phyloP scores from a whole-genome alignment of 768 basidiomycete species.

The Dentipellis sp. region DNA sequence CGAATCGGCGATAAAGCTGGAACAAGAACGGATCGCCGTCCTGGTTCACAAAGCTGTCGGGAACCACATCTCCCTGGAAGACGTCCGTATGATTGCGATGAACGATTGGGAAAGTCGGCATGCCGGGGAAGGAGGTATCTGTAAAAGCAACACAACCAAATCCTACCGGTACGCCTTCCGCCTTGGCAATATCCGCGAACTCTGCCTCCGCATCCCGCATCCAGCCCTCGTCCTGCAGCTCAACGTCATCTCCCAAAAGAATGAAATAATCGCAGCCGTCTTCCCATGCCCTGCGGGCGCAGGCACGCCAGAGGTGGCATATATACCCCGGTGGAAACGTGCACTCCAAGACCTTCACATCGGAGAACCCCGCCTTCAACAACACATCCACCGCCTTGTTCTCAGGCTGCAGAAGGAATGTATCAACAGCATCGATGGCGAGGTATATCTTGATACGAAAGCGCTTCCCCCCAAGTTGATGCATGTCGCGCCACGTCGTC shows the following conservation, averaged over 20 bases:
- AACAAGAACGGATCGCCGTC: constrained; percentile 51
- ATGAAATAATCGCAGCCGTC: constrained; percentile 42
- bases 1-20: constrained; percentile 53
- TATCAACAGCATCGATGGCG: constrained; percentile 43
- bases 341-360: constrained; percentile 29
- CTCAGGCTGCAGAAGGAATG: constrained; percentile 23
- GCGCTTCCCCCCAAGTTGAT: constrained; percentile 19
- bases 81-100: constrained; percentile 48
- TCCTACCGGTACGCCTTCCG: constrained; percentile 28
- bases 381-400: constrained; percentile 31
- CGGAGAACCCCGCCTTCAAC: constrained; percentile 24
- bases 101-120: constrained; percentile 54
- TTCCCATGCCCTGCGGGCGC: constrained; percentile 37
- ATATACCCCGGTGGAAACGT: constrained; percentile 35
- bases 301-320: constrained; percentile 45
- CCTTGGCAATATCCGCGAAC: constrained; percentile 27
- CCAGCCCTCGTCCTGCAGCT: constrained; percentile 44
- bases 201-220: constrained; percentile 30
- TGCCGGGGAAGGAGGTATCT: constrained; percentile 44
- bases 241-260: constrained; percentile 48
- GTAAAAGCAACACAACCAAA: constrained; percentile 53
- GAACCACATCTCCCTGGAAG: constrained; percentile 41
- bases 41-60: constrained; percentile 45
- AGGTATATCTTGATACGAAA: constrained; percentile 39
- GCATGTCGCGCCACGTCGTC: constrained; percentile 39